Base-by-base conservation (phyloP, 257 asterid genomes). In the Nicotiana obtusifolia region DNA sequence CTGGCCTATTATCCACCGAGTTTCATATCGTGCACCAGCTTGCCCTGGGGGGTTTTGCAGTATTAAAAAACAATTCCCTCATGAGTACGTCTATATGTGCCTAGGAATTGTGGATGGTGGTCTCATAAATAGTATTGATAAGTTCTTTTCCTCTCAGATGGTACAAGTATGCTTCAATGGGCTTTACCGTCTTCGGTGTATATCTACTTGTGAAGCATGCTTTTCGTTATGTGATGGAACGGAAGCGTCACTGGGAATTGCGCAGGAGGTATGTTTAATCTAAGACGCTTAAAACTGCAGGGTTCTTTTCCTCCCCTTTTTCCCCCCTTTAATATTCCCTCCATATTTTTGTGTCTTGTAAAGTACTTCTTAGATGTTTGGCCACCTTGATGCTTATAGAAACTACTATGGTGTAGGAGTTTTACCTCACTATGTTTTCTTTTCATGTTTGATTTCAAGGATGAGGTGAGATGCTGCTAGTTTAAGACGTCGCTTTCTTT, bases 81-180 rank as follows among this genome's bases (percentile, higher is more conserved):
- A 0, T 73, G 41, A 47, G 79, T 49, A 75, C 24, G 79, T 75
- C 62, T 22, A 75, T 22, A 11, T 8, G 9, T 1, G 5, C 22
- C 62, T 44, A 49, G 62, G 80, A 49, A 24, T 20, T 75, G 62
- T 49, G 49, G 16, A 60, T 49, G 59, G n/a, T 75, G 2, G 44
- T 7, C 62, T 16, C 16, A 22, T 26, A 49, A 60, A 8, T 75
- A 15, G 62, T 24, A 49, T 75, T 75, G 80, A 49, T 49, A 44
- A n/a, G 53, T 53, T 80, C 61, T 68, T 20, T 80, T 78, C 47
- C 81, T 82, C 86, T 87, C 93, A 96, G 99, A 91, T 87, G 92
- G 97, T 96, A 92, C 89, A 96, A 91, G 90, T 93, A 86, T 83
- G 98, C 98, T 79, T 94, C 99, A 1, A 59, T 89, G 86, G 98